Evolutionary conservation across 2,329 filamentous ascomycete species (phyloP), one percentile per base, ranked within the genome.

Genomic region (Cytospora chrysosperma): DNA sequence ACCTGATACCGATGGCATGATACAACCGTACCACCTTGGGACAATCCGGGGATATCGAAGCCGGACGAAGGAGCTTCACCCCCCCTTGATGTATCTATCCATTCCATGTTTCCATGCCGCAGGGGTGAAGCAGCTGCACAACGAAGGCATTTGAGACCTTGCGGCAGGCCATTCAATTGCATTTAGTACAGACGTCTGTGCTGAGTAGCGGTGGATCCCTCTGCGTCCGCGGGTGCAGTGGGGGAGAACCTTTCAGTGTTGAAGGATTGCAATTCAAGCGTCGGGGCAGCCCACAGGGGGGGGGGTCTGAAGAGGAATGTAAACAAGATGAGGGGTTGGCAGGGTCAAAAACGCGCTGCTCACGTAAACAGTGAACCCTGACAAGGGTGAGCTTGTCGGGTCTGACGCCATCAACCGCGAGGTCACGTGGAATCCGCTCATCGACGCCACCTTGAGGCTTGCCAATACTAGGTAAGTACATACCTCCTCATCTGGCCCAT

Each of bases 361-460:
- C 64, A 65, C 61, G 64, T 65, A 65, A 65, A 65, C 61, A 65
- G 59, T 28, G 50, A 65, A 56, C 64, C 61, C 61, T 65, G 61
- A 62, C 63, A 57, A 37, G 64, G 56, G 30, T 59, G 43, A n/a
- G 30, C 52, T 43, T 56, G 61, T 13, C 27, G 64, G 64, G 64
- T 65, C 64, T 63, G 61, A 9, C 24, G 15, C 24, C 3, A 65
- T 63, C 61, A 63, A 47, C 53, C 64, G 62, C 64, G 61, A 60
- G 58, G 61, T 65, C 64, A 65, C 61, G 56, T 59, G 64, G 30
- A 21, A 37, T 21, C n/a, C 27, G 51, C 53, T 28, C n/a, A 15
- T 13, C n/a, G 27, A 5, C 24, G 17, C 40, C 37, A 63, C 49
- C 49, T 55, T 47, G 17, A 43, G 40, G 40, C 40, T 43, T 43